phyloP scores from a whole-genome alignment of 768 basidiomycete species.

The Mycena indigotica region DNA sequence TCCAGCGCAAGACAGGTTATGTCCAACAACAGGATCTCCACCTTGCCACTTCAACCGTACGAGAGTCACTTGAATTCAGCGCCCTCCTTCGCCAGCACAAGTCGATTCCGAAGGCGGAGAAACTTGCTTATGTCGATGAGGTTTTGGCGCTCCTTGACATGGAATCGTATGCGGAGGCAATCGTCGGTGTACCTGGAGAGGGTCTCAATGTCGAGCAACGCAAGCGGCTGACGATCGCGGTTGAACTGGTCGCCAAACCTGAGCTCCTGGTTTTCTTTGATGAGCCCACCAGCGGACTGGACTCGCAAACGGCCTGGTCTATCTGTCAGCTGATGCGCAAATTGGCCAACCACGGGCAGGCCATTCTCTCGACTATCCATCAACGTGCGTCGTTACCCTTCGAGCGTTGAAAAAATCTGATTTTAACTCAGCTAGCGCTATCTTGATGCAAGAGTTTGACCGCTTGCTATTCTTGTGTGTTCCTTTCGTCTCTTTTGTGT shows the following conservation, averaged over 20 bases:
- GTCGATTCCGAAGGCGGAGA: conserved; percentile 40
- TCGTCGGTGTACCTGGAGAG: conserved; percentile 42
- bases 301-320: conserved; percentile 55
- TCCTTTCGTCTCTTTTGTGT: not conserved
- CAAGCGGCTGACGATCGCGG: conserved; percentile 56
- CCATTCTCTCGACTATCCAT: conserved; percentile 54
- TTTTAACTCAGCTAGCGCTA: conserved; percentile 29
- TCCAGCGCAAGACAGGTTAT: conserved; percentile 48
- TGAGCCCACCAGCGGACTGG: conserved; percentile 61
- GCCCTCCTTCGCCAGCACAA: conserved; percentile 50
- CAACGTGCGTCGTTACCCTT: conserved; percentile 18
- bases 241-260: conserved; percentile 57
- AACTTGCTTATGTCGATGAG: conserved; percentile 49
- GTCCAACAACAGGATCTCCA: conserved; percentile 52
- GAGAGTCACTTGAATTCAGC: conserved; percentile 48
- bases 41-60: conserved; percentile 52
- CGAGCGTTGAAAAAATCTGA: conserved; percentile 1
- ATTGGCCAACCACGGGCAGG: conserved; percentile 55
- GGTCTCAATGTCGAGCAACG: conserved; percentile 44
- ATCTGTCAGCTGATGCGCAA: conserved; percentile 52
- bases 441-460: conserved; percentile 57
- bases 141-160: conserved; percentile 51
- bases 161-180: conserved; percentile 49
- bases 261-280: conserved; percentile 58
- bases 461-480: conserved; percentile 33